Percentiles rank a stretch among this genome's conserved stretches.
Conservation (phyloP, 371 early-diverging fungal species). For the Mortierella sp. region DNA sequence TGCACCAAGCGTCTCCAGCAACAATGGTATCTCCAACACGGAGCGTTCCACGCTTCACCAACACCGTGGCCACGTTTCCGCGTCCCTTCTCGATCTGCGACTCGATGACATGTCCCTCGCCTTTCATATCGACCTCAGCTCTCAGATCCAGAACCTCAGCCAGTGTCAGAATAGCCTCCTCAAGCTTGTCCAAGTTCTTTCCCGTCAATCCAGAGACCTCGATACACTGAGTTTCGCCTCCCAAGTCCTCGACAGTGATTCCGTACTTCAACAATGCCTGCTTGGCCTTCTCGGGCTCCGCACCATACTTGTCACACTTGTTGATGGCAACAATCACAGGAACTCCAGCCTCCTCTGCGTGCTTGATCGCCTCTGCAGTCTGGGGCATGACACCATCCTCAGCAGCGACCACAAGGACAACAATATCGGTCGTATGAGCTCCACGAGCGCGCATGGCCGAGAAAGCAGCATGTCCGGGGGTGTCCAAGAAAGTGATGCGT, state of each 20-base stretch:
- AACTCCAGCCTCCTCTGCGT: conserved; percentile 88
- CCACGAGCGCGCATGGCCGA: conserved; percentile 95
- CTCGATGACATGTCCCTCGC: conserved; percentile 92
- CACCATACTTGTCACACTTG: conserved; percentile 95
- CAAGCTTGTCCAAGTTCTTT: conserved; percentile 86
- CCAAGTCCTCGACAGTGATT: conserved; percentile 92
- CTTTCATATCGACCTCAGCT: conserved; percentile 79
- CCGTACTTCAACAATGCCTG: conserved; percentile 84
- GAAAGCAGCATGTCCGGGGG: conserved; percentile 98
- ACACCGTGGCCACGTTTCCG: conserved; percentile 87
- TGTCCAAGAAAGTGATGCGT: conserved; percentile 94
- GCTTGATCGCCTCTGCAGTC: conserved; percentile 95
- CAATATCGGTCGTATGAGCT: conserved; percentile 94
- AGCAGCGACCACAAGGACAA: conserved; percentile 95
- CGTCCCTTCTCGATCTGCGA: conserved; percentile 89
- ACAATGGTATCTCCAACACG: conserved; percentile 83
- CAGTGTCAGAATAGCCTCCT: conserved; percentile 88
- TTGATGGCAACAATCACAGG: conserved; percentile 97
- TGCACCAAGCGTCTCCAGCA: conserved; percentile 89
- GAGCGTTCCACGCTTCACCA: conserved; percentile 91
- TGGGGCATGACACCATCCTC: conserved; percentile 99
- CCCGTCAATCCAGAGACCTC: conserved; percentile 92
- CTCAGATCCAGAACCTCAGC: conserved; percentile 90
- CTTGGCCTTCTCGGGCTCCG: conserved; percentile 79
- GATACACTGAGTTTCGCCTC: conserved; percentile 93